Evolutionary conservation across 2,329 filamentous ascomycete species (phyloP).

Genomic region (Penicillium digitatum): DNA sequence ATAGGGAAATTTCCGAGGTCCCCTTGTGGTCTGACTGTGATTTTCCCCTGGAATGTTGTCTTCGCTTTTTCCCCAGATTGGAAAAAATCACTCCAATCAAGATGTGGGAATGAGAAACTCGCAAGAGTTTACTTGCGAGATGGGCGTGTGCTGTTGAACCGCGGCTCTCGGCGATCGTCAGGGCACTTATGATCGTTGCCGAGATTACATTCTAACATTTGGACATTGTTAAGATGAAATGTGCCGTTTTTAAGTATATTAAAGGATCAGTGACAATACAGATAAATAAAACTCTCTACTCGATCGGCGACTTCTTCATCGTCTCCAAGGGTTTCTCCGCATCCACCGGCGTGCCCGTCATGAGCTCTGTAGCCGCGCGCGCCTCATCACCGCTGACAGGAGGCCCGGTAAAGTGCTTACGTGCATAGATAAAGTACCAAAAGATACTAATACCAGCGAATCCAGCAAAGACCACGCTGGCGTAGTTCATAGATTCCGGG

Average conservation of each 20-base stretch:
- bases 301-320: slow-evolving; percentile 18
- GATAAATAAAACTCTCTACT: slow-evolving; percentile 6
- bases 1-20: not conserved
- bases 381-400: slow-evolving; percentile 33
- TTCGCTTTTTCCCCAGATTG: not conserved
- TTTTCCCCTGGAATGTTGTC: slow-evolving; percentile 4
- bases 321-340: slow-evolving; percentile 29
- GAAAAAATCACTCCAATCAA: not conserved
- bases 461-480: slow-evolving; percentile 61
- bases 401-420: slow-evolving; percentile 62
- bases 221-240: not conserved
- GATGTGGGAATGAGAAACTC: not conserved
- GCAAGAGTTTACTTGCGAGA: not conserved
- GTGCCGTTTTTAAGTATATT: not conserved
- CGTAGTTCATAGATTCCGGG: slow-evolving; percentile 61
- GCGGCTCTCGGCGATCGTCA: slow-evolving; percentile 32
- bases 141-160: slow-evolving; percentile 28
- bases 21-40: slow-evolving; percentile 2
- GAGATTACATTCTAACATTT: not conserved
- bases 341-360: slow-evolving; percentile 34
- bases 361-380: slow-evolving; percentile 27
- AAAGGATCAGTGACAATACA: not conserved
- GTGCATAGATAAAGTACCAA: slow-evolving; percentile 62
- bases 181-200: slow-evolving; percentile 29
- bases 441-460: slow-evolving; percentile 57